Evolutionary conservation across 805 yeast genomes (phyloP).

Genomic region (Vanderwaltozyma polyspora): DNA sequence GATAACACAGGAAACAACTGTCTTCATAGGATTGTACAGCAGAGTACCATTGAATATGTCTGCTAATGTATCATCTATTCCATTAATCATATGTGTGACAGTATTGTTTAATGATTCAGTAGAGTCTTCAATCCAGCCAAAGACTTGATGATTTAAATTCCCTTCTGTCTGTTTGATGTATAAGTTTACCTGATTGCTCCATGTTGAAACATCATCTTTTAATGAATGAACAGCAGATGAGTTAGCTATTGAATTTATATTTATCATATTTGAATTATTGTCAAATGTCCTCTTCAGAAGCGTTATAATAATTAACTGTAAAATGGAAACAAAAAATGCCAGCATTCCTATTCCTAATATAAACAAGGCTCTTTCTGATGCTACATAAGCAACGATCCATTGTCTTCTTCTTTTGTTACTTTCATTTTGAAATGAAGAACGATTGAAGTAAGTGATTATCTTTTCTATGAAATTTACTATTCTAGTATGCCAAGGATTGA

Average conservation of each 20-base stretch:
- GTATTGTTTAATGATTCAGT: constrained; percentile 52
- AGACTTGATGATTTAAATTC: constrained; percentile 48
- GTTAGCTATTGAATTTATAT: constrained; percentile 1
- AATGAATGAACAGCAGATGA: constrained; percentile 12
- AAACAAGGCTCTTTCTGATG: constrained; percentile 41
- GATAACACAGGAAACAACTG: constrained; percentile 68
- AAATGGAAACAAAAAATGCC: constrained; percentile 42
- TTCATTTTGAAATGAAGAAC: not conserved
- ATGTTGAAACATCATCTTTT: constrained; percentile 28
- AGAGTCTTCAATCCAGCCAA: constrained; percentile 54
- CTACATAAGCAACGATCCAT: constrained; percentile 34
- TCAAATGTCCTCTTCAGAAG: constrained; percentile 7
- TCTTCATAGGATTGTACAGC: constrained; percentile 47
- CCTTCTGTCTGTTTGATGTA: constrained; percentile 40
- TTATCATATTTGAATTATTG: not conserved
- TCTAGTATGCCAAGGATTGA: constrained; percentile 14
- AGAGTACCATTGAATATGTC: constrained; percentile 59
- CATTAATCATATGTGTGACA: constrained; percentile 41
- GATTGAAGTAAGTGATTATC: not conserved
- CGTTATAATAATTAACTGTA: constrained; percentile 43
- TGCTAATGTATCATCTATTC: constrained; percentile 48
- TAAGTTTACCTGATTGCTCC: constrained; percentile 49
- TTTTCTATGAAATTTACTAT: constrained; percentile 4
- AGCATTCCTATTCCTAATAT: constrained; percentile 43
- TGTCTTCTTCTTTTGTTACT: constrained; percentile 14